Base-by-base conservation (phyloP, 768 basidiomycete species). In the Termitomyces eurrhizus region DNA sequence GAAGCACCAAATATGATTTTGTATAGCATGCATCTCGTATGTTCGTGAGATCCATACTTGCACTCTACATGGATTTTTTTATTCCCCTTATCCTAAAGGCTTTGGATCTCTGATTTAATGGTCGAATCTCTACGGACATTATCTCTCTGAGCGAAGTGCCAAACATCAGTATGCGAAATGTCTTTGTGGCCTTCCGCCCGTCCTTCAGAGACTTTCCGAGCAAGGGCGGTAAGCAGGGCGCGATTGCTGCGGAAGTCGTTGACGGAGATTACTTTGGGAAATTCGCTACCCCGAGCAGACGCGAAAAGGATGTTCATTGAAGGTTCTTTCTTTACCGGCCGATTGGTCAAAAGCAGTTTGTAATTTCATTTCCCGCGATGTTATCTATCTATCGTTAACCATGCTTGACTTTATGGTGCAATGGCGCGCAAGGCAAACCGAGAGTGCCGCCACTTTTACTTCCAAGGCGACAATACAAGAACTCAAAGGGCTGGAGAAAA, bases 211-310 rank as follows among this genome's bases (percentile, higher is more conserved):
- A 37, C 29, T 51, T 60, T 33, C 60, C 61, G 58, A 62, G 49
- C 52, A 55, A 49, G 13, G 39, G 46, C 53, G 35, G 56, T 21
- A 52, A 36, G 9, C 33, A 61, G 45, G 55, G 50, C 60, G 60
- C 50, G 42, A 61, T 61, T 52, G 37, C 50, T 61, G 49, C 49
- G 49, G 55, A 36, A 61, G 42, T 44, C 59, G n/a, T 41, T 35
- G 5, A 42, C 48, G 53, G 46, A 61, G 32, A 57, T 56, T 29
- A 52, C 54, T 44, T 44, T 56, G 41, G 7, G 24, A 50, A 50
- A 33, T 42, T 55, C 29, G 53, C 46, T 60, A 56, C 48, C 37
- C 59, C 59, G 59, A 51, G 59, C 59, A 56, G 29, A 60, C 24
- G 59, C 59, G 59, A 60, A 55, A 12, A 56, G 54, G 54, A 36